Base-by-base conservation (phyloP, 805 yeast genomes). In the Wickerhamomyces subpelliculosus region DNA sequence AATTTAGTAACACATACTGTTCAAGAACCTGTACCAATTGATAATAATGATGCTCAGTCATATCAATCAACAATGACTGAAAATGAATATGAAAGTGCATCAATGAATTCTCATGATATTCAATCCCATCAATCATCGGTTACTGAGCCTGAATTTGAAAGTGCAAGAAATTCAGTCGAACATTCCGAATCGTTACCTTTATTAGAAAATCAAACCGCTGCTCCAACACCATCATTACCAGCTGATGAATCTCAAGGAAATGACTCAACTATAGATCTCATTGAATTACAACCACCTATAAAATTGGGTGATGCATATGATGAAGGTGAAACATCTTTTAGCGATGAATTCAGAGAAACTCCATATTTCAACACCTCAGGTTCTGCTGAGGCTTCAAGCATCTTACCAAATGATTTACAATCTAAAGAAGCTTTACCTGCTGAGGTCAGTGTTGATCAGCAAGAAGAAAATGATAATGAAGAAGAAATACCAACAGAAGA, bases 311-410 rank as follows among this genome's bases (percentile, higher is more conserved):
- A 36, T 8, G 38, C n/a, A 17, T 3, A 8, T 3, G 32, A 29
- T 12, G 32, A 29, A 18, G 32, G 12, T 10, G 32, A 29, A 4
- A 18, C 32, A 14, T 20, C 25, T 11, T 29, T 35, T 16, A 18
- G 33, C 13, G 33, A 28, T 17, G 38, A 35, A n/a, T 21, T 35
- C 18, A 35, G 29, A 19, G 38, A 27, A 19, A 29, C 38, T 18
- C 24, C 28, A 4, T 18, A 29, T 6, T 35, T 35, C 16, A 35
- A 35, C 12, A 18, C 21, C 9, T 35, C 38, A 5, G 33, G 26
- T 7, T 21, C 31, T 3, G 16, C 26, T 13, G n/a, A 21, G 5
- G 33, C 23, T 9, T 28, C 16, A 10, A 21, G 23, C 9, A 12
- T 18, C 11, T 4, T 5, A n/a, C 22, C 32, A 18, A 18, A 21